Conservation (phyloP, 257 asterid species). For the Thymus mandschuricus region DNA sequence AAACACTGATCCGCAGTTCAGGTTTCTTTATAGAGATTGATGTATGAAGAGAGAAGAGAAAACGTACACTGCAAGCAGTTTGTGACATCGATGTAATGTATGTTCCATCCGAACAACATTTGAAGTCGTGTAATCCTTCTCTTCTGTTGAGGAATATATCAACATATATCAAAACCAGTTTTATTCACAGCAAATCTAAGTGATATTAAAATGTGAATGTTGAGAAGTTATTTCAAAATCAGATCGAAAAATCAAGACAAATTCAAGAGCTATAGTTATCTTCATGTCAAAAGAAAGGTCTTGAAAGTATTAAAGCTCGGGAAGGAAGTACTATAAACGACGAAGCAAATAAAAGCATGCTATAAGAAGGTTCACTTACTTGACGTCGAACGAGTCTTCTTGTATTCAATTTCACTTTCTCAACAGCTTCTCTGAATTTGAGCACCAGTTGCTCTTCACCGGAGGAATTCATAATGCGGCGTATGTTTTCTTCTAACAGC, state of each 20-base stretch:
- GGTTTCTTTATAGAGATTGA: neutral
- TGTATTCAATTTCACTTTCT: constrained; percentile 73
- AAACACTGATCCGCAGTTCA: neutral
- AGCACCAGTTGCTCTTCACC: constrained; percentile 38
- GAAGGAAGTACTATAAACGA: too few species aligned
- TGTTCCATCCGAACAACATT: constrained; percentile 78
- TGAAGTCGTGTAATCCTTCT: constrained; percentile 74
- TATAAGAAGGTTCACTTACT: constrained; percentile 44
- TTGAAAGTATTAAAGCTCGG: neutral
- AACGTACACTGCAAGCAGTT: constrained; percentile 58
- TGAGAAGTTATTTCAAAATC: too few species aligned
- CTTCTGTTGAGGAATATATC: constrained; percentile 48
- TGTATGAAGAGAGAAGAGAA: constrained; percentile 8
- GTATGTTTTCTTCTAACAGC: constrained; percentile 38
- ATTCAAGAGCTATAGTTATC: too few species aligned
- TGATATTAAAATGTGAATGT: too few species aligned
- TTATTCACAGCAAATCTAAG: too few species aligned
- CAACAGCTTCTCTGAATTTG: constrained; percentile 64
- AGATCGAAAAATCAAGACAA: too few species aligned
- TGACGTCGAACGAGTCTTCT: constrained; percentile 91
- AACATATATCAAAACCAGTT: too few species aligned
- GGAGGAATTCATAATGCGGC: constrained; percentile 38
- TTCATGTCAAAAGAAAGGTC: too few species aligned
- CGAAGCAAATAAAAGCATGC: too few species aligned
- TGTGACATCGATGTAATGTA: constrained; percentile 72